These are phyloP conservation scores for Podospora didyma DNA, from an alignment of 495 filamentous ascomycete species.

Conservation along the genomic window DNA sequence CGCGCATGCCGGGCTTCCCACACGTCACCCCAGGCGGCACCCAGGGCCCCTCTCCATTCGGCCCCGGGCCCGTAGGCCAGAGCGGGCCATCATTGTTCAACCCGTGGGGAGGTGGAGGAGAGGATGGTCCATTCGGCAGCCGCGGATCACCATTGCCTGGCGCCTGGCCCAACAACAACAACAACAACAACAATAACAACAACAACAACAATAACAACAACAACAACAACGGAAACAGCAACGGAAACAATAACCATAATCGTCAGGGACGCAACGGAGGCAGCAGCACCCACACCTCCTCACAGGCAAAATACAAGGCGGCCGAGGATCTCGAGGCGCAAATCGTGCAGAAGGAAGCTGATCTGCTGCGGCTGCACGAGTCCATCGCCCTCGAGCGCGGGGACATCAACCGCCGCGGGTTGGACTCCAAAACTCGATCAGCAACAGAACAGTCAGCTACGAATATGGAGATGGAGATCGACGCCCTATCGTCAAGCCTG, in stretches of 20 bases:
- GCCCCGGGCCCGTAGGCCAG: too few species aligned
- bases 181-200: neutral
- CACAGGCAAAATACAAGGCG: conserved; percentile 23
- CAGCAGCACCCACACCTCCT: conserved; percentile 10
- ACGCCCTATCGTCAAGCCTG: conserved; percentile 16
- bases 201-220: conserved; percentile 6
- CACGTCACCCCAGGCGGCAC: too few species aligned
- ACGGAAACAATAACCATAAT: neutral
- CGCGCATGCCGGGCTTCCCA: neutral
- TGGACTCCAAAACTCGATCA: neutral
- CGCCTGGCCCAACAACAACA: conserved; percentile 21
- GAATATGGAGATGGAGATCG: conserved; percentile 26
- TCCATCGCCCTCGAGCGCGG: conserved; percentile 8
- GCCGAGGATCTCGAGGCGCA: conserved; percentile 28
- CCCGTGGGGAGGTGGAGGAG: neutral
- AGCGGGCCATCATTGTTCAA: neutral
- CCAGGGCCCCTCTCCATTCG: neutral
- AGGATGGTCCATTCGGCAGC: neutral
- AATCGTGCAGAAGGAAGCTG: conserved; percentile 19
- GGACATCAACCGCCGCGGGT: neutral
- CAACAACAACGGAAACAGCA: conserved; percentile 1
- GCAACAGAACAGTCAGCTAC: conserved; percentile 8
- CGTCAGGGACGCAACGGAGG: neutral
- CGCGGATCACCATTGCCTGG: conserved; percentile 15
- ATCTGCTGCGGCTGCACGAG: conserved; percentile 19